phyloP scores from a whole-genome alignment of 225 moss, liverwort and hornwort genomes.

The Neckera pumila region DNA sequence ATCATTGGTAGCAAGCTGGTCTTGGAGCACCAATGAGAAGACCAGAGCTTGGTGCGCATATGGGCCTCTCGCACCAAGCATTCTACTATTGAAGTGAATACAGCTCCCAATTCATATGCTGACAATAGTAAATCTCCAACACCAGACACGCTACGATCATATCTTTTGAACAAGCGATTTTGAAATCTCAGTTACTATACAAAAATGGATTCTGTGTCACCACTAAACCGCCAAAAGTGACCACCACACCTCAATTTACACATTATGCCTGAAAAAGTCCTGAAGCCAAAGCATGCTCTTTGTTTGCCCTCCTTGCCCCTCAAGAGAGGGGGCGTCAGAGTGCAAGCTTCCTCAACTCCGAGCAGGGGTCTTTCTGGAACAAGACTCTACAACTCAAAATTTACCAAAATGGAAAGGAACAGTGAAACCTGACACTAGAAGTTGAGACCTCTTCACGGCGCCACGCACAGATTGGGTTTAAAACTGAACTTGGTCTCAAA shows the following conservation, averaged over 20 bases:
- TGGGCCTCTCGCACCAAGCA: background rate
- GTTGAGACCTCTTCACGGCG: background rate
- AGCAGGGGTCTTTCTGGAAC: background rate
- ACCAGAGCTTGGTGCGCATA: background rate
- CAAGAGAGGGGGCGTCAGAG: background rate
- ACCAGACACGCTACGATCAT: background rate
- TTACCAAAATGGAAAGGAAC: background rate
- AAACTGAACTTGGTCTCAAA: slow-evolving; percentile 30
- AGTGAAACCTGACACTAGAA: no score
- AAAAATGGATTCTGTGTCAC: background rate
- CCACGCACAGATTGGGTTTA: slow-evolving; percentile 16
- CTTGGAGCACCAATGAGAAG: background rate
- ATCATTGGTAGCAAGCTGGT: background rate
- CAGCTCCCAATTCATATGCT: background rate
- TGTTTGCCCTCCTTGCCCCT: background rate
- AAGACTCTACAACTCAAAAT: background rate
- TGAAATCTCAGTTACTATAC: background rate
- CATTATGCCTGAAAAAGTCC: background rate
- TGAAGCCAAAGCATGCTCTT: background rate
- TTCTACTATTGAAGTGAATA: background rate
- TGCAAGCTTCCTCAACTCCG: background rate
- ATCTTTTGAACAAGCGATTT: background rate
- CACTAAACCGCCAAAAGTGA: background rate
- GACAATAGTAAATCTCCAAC: background rate
- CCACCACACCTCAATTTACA: background rate